Evolutionary conservation across 2,329 filamentous ascomycete genomes (phyloP).

Genomic region (Fusarium succisae): DNA sequence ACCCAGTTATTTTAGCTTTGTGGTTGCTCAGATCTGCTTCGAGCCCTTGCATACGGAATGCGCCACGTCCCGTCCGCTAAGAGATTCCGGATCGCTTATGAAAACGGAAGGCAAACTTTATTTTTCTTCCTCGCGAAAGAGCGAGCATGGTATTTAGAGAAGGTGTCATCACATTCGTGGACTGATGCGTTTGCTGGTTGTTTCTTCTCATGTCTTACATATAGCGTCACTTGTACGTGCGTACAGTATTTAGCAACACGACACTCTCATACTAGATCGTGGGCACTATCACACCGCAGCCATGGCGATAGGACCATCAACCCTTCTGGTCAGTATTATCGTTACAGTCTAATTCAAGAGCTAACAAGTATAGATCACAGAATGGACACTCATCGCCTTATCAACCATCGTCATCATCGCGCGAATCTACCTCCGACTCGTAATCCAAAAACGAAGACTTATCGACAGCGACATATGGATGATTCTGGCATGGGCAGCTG

Average conservation of each 20-base stretch:
- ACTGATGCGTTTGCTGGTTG: not conserved
- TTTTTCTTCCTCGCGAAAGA: not conserved
- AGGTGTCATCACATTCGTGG: not conserved
- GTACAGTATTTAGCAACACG: not conserved
- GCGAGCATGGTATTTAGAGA: not conserved
- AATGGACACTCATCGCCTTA: conserved; percentile 23
- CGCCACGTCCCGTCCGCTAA: not conserved
- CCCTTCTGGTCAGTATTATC: not conserved
- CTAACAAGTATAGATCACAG: conserved; percentile 4
- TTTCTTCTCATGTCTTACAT: not conserved
- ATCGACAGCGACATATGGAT: conserved; percentile 26
- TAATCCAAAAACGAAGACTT: conserved; percentile 14
- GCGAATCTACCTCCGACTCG: conserved; percentile 24
- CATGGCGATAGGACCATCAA: conserved; percentile 2
- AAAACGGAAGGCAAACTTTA: not conserved
- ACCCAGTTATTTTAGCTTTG: not conserved
- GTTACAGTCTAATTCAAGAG: rapidly evolving
- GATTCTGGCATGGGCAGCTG: conserved; percentile 11
- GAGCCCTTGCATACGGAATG: not conserved
- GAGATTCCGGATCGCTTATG: not conserved
- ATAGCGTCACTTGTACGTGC: not conserved
- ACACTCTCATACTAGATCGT: not conserved
- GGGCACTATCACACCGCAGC: not conserved
- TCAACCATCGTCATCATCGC: conserved; percentile 17
- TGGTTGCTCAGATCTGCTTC: not conserved